These are phyloP conservation scores for Tilletia caries DNA, from an alignment of 1,284 basidiomycete genomes.

Conservation along the genomic window DNA sequence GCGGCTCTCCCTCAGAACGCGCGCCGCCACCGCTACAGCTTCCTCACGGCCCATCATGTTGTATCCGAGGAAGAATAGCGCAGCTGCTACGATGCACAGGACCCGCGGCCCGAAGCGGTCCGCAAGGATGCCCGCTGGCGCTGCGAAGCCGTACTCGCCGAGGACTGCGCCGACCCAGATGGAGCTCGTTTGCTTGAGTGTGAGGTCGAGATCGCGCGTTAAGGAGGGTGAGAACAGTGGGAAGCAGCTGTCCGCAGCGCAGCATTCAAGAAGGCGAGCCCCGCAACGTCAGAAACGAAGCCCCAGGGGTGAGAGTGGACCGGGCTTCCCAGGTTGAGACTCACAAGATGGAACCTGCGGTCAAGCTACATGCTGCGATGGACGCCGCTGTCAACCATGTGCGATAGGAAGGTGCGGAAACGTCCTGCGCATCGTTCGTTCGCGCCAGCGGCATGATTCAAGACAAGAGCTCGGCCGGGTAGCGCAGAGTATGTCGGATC, in stretches of 20 bases:
- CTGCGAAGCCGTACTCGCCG: constrained; percentile 27
- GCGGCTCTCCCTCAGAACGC: not conserved
- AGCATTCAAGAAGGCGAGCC: not conserved
- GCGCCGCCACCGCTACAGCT: constrained; percentile 17
- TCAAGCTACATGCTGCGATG: constrained; percentile 19
- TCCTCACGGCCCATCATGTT: constrained; percentile 21
- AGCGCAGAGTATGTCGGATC: too few species aligned
- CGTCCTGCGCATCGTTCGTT: too few species aligned
- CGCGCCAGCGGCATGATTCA: too few species aligned
- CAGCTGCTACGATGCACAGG: constrained; percentile 17
- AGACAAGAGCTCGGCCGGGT: too few species aligned
- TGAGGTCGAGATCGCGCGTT: constrained; percentile 22
- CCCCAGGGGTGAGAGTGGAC: too few species aligned
- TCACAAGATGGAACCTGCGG: constrained; percentile 22
- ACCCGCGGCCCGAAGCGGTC: constrained; percentile 24
- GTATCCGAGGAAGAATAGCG: constrained; percentile 26
- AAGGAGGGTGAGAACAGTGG: constrained; percentile 26
- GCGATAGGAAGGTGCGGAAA: too few species aligned
- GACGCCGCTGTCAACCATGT: not conserved
- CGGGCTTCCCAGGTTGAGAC: not conserved
- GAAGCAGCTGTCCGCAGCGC: constrained; percentile 10
- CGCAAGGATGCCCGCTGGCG: constrained; percentile 18
- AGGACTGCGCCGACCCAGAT: constrained; percentile 25
- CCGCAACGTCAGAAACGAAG: too few species aligned
- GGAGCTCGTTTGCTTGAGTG: constrained; percentile 24